phyloP scores from a whole-genome alignment of 331 rosid species.

The Spiraea crenata region DNA sequence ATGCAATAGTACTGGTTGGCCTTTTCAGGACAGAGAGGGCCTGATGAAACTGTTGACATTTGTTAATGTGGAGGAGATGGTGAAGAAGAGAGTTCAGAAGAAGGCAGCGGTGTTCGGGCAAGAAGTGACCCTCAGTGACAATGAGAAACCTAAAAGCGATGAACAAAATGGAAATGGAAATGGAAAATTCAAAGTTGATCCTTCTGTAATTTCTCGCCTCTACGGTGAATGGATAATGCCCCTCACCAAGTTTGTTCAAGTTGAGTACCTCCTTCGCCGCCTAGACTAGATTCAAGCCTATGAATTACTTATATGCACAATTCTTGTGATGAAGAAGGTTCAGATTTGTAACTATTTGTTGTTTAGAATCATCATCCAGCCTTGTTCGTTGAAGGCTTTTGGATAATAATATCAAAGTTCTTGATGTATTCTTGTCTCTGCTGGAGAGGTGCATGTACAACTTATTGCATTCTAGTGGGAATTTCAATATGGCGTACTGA shows the following conservation, averaged over 20 bases:
- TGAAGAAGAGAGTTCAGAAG: conserved; percentile 77
- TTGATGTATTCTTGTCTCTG: neutral
- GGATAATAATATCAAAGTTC: neutral
- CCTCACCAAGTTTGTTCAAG: conserved; percentile 78
- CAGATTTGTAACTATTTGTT: neutral
- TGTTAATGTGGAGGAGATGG: conserved; percentile 62
- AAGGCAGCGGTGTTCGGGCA: conserved; percentile 75
- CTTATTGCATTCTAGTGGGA: neutral
- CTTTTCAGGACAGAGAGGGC: conserved; percentile 63
- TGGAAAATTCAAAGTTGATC: conserved; percentile 52
- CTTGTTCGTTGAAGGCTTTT: neutral
- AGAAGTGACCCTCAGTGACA: conserved; percentile 40
- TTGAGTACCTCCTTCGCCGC: conserved; percentile 79
- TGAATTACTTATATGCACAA: neutral
- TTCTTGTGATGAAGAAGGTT: neutral
- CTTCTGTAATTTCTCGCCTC: conserved; percentile 49
- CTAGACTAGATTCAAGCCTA: conserved; percentile 45
- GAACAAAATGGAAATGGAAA: neutral
- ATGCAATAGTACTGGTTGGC: neutral
- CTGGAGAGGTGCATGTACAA: neutral
- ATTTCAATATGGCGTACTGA: neutral
- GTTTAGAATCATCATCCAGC: neutral
- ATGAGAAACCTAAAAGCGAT: neutral
- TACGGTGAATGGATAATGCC: conserved; percentile 82
- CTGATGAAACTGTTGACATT: conserved; percentile 83